Evolutionary conservation across 2,329 filamentous ascomycete genomes (phyloP).

Genomic region (Fusarium papillatum): DNA sequence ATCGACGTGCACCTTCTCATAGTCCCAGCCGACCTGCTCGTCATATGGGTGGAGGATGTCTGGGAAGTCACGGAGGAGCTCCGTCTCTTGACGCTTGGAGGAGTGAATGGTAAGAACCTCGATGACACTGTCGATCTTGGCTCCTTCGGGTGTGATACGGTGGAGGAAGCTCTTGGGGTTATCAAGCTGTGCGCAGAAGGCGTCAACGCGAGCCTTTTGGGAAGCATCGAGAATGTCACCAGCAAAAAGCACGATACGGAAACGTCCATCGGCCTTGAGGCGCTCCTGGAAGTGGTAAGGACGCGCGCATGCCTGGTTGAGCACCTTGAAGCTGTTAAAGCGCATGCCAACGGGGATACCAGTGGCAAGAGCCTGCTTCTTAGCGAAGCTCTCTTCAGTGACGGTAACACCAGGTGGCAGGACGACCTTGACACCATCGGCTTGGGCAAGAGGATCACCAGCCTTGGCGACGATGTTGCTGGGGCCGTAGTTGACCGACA

Average conservation of each 20-base stretch:
- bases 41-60: constrained; percentile 65
- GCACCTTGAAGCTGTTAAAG: constrained; percentile 69
- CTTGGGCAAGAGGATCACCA: neutral
- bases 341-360: constrained; percentile 66
- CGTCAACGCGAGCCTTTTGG: constrained; percentile 48
- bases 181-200: constrained; percentile 51
- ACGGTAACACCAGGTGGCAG: neutral
- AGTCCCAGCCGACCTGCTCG: constrained; percentile 64
- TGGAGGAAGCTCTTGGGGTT: constrained; percentile 52
- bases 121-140: constrained; percentile 54
- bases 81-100: constrained; percentile 60
- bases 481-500: constrained; percentile 29
- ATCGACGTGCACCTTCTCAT: constrained; percentile 69
- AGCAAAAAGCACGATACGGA: constrained; percentile 72
- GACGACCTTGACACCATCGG: constrained; percentile 9
- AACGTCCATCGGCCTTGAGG: constrained; percentile 66
- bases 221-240: constrained; percentile 63
- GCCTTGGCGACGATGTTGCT: constrained; percentile 32
- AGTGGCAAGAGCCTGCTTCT: constrained; percentile 48
- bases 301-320: constrained; percentile 68
- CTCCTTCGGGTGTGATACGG: constrained; percentile 42
- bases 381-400: neutral
- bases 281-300: constrained; percentile 71
- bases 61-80: constrained; percentile 52
- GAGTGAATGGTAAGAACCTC: constrained; percentile 74